A percentile compares a stretch with the other conserved stretches of the same genome.
phyloP scores from a whole-genome alignment of 345 rosid species.

The Gossypium turneri region DNA sequence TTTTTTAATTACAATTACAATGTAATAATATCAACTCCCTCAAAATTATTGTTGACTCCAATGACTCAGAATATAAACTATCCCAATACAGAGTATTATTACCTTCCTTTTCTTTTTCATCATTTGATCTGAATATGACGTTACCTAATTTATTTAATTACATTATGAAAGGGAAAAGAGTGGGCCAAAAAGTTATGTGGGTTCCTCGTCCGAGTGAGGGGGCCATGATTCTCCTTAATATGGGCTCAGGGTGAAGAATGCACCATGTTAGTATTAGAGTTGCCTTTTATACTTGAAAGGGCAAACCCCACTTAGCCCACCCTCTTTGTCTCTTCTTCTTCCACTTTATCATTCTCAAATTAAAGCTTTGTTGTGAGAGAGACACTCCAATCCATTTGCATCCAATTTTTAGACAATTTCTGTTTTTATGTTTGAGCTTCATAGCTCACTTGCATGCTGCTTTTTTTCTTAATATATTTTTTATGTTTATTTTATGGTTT shows the following conservation, averaged over 20 bases:
- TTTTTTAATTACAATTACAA: too few species aligned
- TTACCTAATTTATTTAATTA: background rate
- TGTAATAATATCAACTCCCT: too few species aligned
- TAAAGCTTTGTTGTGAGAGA: background rate
- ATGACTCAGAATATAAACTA: too few species aligned
- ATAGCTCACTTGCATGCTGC: background rate
- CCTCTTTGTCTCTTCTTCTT: background rate
- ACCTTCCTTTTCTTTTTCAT: background rate
- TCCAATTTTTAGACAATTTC: background rate
- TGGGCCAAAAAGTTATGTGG: background rate
- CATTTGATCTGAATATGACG: background rate
- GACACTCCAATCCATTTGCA: background rate
- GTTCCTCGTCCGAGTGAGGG: background rate
- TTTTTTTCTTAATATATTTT: too few species aligned
- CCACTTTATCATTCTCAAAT: background rate
- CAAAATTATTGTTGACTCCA: too few species aligned
- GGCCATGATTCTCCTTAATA: background rate
- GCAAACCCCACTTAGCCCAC: background rate
- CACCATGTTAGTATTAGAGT: too few species aligned
- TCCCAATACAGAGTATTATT: too few species aligned
- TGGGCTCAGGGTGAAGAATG: background rate
- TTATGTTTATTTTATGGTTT: too few species aligned
- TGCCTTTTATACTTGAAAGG: background rate
- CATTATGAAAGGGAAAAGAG: background rate
- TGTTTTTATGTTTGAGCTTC: background rate